These are phyloP conservation scores for Exophiala aquamarina DNA, from an alignment of 2,329 filamentous ascomycete species.

Conservation along the genomic window DNA sequence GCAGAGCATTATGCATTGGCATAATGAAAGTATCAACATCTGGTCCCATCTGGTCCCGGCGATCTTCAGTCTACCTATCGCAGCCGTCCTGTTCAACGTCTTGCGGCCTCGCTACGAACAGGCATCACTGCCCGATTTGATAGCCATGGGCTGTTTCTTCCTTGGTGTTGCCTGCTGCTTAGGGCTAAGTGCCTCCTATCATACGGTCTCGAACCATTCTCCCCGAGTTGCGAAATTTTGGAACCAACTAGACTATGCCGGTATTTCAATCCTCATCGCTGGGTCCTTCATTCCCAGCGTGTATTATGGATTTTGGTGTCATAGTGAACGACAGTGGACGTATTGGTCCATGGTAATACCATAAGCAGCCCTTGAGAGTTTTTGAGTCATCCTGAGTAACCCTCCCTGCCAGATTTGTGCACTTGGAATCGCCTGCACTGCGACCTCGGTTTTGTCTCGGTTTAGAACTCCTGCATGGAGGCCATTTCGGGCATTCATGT, in stretches of 20 bases:
- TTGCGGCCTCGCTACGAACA: constrained; percentile 66
- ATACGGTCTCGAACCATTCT: constrained; percentile 83
- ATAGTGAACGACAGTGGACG: constrained; percentile 61
- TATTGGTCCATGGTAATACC: constrained; percentile 74
- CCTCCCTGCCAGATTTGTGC: constrained; percentile 64
- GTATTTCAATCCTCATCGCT: constrained; percentile 88
- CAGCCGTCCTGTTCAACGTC: constrained; percentile 56
- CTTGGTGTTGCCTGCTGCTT: constrained; percentile 70
- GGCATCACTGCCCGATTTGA: constrained; percentile 63
- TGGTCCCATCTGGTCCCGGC: constrained; percentile 71
- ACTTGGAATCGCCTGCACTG: constrained; percentile 73
- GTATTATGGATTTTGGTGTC: constrained; percentile 81
- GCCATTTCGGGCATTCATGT: constrained; percentile 84
- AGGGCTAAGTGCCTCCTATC: constrained; percentile 81
- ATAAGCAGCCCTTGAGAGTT: not conserved
- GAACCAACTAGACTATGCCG: constrained; percentile 92
- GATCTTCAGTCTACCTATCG: constrained; percentile 38
- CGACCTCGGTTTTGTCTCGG: constrained; percentile 74
- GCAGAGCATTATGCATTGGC: constrained; percentile 60
- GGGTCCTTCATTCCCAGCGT: constrained; percentile 87
- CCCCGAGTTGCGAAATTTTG: constrained; percentile 74
- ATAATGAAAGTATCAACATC: constrained; percentile 72
- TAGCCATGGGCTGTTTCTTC: constrained; percentile 78
- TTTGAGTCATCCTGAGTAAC: constrained; percentile 5
- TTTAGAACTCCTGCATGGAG: constrained; percentile 84